These are phyloP conservation scores for Morella rubra DNA, from an alignment of 306 rosid species.

Conservation along the genomic window DNA sequence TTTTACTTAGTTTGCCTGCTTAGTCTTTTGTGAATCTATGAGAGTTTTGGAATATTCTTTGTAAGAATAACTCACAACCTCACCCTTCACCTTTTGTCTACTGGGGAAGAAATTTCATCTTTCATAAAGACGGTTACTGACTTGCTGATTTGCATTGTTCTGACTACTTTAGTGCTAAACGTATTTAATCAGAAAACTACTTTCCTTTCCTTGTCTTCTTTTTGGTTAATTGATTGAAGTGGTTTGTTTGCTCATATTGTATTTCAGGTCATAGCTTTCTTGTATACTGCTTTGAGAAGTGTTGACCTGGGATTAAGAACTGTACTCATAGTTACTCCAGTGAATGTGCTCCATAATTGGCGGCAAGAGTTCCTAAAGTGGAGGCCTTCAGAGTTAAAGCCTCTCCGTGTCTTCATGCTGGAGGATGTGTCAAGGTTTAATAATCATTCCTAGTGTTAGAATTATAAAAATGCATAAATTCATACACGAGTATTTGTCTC, in stretches of 20 bases:
- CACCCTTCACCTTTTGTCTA: background rate
- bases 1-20: background rate
- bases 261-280: conserved; percentile 84
- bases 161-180: background rate
- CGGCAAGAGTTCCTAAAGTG: conserved; percentile 90
- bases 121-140: background rate
- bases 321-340: conserved; percentile 90
- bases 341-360: conserved; percentile 96
- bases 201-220: conserved; percentile 2
- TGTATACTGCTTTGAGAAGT: conserved; percentile 91
- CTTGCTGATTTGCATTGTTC: background rate
- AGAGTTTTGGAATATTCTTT: background rate
- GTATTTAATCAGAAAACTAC: conserved; percentile 5
- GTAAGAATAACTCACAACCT: background rate
- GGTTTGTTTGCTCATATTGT: conserved; percentile 26
- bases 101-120: background rate
- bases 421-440: conserved; percentile 86
- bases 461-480: background rate
- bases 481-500: background rate
- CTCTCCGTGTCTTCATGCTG: conserved; percentile 81
- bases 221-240: conserved; percentile 28
- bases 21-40: background rate
- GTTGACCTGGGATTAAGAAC: conserved; percentile 87
- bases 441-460: conserved; percentile 9
- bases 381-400: conserved; percentile 85